Evolutionary conservation across 352 stramenopile genomes (phyloP), one percentile per base, ranked within the genome.

Genomic region (Phytophthora idaei): DNA sequence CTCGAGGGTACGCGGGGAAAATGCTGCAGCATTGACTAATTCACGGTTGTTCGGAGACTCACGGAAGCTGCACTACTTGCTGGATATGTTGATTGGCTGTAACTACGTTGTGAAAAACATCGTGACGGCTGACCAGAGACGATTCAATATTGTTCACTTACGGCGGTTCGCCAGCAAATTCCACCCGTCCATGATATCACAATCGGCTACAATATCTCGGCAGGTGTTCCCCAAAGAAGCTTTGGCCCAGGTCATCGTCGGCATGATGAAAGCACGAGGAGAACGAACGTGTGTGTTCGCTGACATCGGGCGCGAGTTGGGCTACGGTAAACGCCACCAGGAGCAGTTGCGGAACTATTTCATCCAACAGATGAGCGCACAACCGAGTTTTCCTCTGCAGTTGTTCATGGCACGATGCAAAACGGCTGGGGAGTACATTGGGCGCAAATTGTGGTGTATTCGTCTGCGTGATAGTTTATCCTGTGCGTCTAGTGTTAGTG

Each of bases 61-160:
- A 1, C 77, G 83, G 9, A 92, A 93, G 60, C 67, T 94, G 6
- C 85, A 95, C 49, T 93, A 95, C 61, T 57, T 93, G n/a, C 69
- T 95, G 17, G 85, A 95, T 56, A 72, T 91, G 59, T 64, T 95
- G n/a, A 75, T 94, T 44, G 81, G 61, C 31, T 68, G 65, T 17
- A 80, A 78, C 8, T 83, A 83, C 44, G 74, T 92, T 27, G 74
- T 77, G 15, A 95, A 95, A 59, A 92, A 92, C 48, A 94, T 94
- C 39, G 73, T 95, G 42, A 86, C 76, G 6, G 68, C 84, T 27
- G 73, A 90, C 10, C 78, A 85, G 15, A 75, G 74, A 49, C 78
- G 87, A 27, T 95, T 94, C 72, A 95, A 94, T 32, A 92, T 93
- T 14, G 63, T 95, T 34, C 85, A 95, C 39, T 71, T 95, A 45